A percentile compares a stretch with the other conserved stretches of the same genome.
Conservation (phyloP, 2,329 filamentous ascomycete species). For the Aureobasidium sp. region DNA sequence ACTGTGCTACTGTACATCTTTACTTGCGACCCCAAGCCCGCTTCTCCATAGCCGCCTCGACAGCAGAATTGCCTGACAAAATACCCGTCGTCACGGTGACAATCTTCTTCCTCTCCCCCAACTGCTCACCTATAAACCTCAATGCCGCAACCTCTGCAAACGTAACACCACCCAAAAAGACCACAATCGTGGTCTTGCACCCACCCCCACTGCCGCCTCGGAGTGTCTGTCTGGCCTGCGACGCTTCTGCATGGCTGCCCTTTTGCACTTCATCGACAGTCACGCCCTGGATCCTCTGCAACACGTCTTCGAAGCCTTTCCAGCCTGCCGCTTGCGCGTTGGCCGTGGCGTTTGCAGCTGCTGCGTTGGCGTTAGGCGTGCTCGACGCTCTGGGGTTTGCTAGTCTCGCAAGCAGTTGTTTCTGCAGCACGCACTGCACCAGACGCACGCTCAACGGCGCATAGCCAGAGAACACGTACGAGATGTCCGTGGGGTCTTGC, state of each 20-base stretch:
- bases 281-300: slow-evolving; percentile 77
- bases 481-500: slow-evolving; percentile 83
- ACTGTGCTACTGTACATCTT: not conserved
- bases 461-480: slow-evolving; percentile 97
- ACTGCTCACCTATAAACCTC: slow-evolving; percentile 62
- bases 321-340: slow-evolving; percentile 51
- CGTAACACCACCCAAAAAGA: slow-evolving; percentile 93
- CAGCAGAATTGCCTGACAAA: slow-evolving; percentile 66
- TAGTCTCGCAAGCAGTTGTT: slow-evolving; percentile 63
- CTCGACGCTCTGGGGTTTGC: slow-evolving; percentile 29
- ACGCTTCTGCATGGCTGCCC: slow-evolving; percentile 84
- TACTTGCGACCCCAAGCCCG: slow-evolving; percentile 27
- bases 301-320: slow-evolving; percentile 85
- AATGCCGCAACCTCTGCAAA: slow-evolving; percentile 93
- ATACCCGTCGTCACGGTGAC: slow-evolving; percentile 90
- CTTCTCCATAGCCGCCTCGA: slow-evolving; percentile 58
- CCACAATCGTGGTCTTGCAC: slow-evolving; percentile 80
- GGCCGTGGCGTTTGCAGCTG: slow-evolving; percentile 37
- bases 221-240: slow-evolving; percentile 66
- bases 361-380: slow-evolving; percentile 28
- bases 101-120: slow-evolving; percentile 52
- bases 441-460: slow-evolving; percentile 85
- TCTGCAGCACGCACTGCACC: slow-evolving; percentile 87
- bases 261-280: slow-evolving; percentile 91
- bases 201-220: slow-evolving; percentile 59